Base-by-base conservation (phyloP, 78 protist genomes). In the Cavenderia fasciculata region DNA sequence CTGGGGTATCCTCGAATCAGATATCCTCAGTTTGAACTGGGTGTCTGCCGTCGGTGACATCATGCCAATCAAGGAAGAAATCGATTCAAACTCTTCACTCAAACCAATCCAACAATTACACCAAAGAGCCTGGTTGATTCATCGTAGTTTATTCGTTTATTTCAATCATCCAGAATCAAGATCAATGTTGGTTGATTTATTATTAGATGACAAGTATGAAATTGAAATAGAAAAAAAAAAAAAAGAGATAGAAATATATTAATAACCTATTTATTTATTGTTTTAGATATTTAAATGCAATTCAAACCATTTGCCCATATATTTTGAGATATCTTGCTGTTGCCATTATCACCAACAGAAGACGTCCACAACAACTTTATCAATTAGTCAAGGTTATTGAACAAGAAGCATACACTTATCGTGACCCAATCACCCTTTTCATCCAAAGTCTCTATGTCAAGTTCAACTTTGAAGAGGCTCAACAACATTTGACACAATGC, bases 1-100 rank as follows among this genome's bases (percentile, higher is more conserved):
- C 36, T 97, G 98, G 98, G 98, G 98, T 71, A 91, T 95, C 52
- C 70, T 95, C n/a, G 97, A 96, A 36, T n/a, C 94, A 8, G 96
- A 88, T 40, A 97, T 97, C 46, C 57, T 97, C n/a, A 29, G 57
- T 52, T 31, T 38, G 25, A 68, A 97, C 61, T 94, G 96, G 95
- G 92, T 94, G 34, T 51, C 29, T 2, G 98, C 97, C 8, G 46
- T 79, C 4, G 94, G 74, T 36, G 95, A 76, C 51, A 34, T 95
- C 27, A 7, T 34, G 34, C 49, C 47, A 38, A 59, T 95, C 51
- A 47, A 89, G 52, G 86, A 82, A 19, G 84, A 49, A 59, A 87
- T 95, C 49, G 96, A 94, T 70, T 16, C 74, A 2, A 92, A 75
- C 57, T 68, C 59, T 31, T 38, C 36, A 41, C 59, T 34, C 38